A percentile compares a stretch with the other conserved stretches of the same genome.
Evolutionary conservation across 2,329 filamentous ascomycete species (phyloP).

Genomic region (Colletotrichum plurivorum): DNA sequence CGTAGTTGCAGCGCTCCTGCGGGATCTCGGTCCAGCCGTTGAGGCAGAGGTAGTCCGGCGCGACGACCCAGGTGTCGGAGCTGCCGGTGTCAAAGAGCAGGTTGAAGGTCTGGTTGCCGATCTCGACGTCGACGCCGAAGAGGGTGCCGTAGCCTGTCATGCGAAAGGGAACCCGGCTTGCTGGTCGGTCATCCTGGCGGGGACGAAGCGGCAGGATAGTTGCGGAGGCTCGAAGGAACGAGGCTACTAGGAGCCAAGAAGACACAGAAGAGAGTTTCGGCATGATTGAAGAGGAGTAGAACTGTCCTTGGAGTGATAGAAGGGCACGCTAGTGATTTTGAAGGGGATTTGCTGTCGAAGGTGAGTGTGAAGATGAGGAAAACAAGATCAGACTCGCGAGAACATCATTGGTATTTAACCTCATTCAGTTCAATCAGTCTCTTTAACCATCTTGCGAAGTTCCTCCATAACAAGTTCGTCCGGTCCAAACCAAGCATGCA

Average conservation of each 20-base stretch:
- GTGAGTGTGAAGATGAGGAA: not conserved
- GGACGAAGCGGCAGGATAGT: not conserved
- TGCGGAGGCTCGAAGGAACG: not conserved
- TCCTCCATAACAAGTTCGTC: not conserved
- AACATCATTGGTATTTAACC: not conserved
- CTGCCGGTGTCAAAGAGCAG: slow-evolving; percentile 42
- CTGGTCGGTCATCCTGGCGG: not conserved
- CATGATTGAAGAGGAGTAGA: not conserved
- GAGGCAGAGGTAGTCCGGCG: slow-evolving; percentile 39
- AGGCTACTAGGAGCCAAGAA: not conserved
- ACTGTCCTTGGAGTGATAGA: not conserved
- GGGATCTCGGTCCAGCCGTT: slow-evolving; percentile 24
- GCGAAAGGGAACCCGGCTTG: not conserved
- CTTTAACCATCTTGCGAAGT: not conserved
- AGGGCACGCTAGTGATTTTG: fast-evolving
- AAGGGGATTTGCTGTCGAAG: not conserved
- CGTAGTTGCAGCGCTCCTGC: slow-evolving; percentile 34
- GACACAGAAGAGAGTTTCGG: not conserved
- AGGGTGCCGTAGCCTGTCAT: slow-evolving; percentile 26
- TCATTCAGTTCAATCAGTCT: not conserved
- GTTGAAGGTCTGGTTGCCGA: slow-evolving; percentile 41
- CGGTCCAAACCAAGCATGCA: not conserved
- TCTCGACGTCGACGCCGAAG: slow-evolving; percentile 42
- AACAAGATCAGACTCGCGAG: not conserved
- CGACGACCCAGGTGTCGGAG: slow-evolving; percentile 41